phyloP scores from a whole-genome alignment of 345 rosid species.

The Brassica incana region DNA sequence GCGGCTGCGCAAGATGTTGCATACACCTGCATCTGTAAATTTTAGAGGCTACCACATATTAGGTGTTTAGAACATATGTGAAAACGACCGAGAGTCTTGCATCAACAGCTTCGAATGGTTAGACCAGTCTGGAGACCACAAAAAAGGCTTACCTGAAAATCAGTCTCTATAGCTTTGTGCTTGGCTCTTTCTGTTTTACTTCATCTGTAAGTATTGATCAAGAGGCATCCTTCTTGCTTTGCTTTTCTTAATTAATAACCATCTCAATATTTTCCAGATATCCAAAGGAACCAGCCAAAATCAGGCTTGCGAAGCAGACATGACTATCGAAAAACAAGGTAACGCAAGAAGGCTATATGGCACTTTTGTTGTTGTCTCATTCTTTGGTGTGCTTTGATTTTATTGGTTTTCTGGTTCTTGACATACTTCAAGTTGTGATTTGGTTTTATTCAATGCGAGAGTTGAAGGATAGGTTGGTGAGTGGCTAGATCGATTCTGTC shows the following conservation, averaged over 20 bases:
- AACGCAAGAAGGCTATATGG: not conserved
- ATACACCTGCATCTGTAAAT: too few relatives aligned
- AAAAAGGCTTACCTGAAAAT: not conserved
- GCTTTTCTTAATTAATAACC: not conserved
- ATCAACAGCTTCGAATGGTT: not conserved
- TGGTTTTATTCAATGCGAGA: not conserved
- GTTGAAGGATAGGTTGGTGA: not conserved
- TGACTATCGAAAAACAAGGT: not conserved
- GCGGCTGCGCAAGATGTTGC: too few relatives aligned
- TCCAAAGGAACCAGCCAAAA: not conserved
- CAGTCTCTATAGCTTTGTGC: not conserved
- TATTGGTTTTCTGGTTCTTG: not conserved
- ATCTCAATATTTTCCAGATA: not conserved
- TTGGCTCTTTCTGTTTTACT: not conserved
- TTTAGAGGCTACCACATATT: too few relatives aligned
- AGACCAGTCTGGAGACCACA: not conserved
- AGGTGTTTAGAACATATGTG: not conserved
- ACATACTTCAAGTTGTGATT: not conserved
- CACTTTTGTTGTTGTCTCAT: not conserved
- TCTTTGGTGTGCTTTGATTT: not conserved
- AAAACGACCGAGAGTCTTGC: not conserved
- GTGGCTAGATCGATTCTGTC: too few relatives aligned
- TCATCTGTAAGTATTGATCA: not conserved
- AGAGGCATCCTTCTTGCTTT: not conserved
- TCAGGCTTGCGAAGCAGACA: not conserved